Conservation (phyloP, 192 early-diverging fungal genomes). For the Diversispora eburnea region DNA sequence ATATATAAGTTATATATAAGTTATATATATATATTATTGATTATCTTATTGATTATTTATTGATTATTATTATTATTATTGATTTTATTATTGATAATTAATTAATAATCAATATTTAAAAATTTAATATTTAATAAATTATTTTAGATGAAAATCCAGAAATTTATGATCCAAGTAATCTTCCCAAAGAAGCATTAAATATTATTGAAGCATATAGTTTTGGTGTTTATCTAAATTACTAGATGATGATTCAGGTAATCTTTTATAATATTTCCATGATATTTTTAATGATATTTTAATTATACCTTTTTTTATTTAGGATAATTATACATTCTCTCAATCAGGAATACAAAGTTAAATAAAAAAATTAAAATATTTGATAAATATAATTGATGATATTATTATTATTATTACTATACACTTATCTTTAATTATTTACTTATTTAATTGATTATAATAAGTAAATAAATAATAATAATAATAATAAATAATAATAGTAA, state of each 20-base stretch:
- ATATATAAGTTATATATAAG: conserved; percentile 55
- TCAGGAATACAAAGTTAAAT: conserved; percentile 95
- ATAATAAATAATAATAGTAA: neutral
- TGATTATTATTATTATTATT: too few relatives aligned
- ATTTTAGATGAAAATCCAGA: conserved; percentile 51
- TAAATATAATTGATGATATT: conserved; percentile 84
- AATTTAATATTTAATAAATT: conserved; percentile 1
- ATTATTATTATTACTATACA: too few relatives aligned
- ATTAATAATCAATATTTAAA: neutral
- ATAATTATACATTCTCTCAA: conserved; percentile 97
- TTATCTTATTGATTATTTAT: too few relatives aligned
- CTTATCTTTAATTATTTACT: too few relatives aligned
- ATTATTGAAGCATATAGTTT: conserved; percentile 90
- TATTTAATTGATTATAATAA: too few relatives aligned
- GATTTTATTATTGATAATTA: neutral
- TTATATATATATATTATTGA: too few relatives aligned
- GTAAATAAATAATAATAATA: too few relatives aligned
- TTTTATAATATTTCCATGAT: too few relatives aligned
- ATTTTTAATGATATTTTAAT: too few relatives aligned
- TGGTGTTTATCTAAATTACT: conserved; percentile 96
- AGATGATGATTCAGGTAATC: conserved; percentile 88
- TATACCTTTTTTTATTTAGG: conserved; percentile 39
- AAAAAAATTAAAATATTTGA: conserved; percentile 81
- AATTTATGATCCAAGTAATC: conserved; percentile 45
- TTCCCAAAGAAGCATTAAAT: conserved; percentile 52